Evolutionary conservation across 2,329 filamentous ascomycete genomes (phyloP).

Genomic region (Fusarium penzigii): DNA sequence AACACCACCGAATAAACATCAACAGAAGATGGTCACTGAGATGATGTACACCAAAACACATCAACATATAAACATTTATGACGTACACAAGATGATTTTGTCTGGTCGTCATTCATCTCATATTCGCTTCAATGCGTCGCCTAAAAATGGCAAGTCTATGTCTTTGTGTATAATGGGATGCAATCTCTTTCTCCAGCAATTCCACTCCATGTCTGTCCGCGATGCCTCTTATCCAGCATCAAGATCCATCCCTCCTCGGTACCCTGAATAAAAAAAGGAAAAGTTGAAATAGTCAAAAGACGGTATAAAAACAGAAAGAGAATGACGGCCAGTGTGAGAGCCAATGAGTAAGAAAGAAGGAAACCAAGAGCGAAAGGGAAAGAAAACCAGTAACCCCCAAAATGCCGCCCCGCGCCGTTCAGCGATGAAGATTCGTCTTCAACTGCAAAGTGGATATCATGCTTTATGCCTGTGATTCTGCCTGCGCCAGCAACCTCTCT

Average conservation of each 20-base stretch:
- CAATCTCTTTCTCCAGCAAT: neutral
- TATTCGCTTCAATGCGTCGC: neutral
- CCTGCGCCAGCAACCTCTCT: conserved; percentile 68
- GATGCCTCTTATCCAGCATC: neutral
- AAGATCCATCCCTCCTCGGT: neutral
- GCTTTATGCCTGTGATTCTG: conserved; percentile 47
- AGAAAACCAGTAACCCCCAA: neutral
- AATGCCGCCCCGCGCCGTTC: conserved; percentile 16
- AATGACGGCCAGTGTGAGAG: neutral
- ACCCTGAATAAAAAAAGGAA: neutral
- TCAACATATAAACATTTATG: neutral
- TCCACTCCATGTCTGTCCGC: neutral
- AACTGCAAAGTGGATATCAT: conserved; percentile 1
- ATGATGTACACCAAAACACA: neutral
- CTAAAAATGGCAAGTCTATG: neutral
- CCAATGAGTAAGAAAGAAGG: neutral
- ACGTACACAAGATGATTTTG: neutral
- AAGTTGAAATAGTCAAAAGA: neutral
- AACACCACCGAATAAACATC: too few relatives aligned
- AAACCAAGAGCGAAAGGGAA: neutral
- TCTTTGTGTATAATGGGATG: neutral
- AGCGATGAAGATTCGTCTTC: conserved; percentile 1
- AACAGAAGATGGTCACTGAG: too few relatives aligned
- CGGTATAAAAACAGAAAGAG: neutral
- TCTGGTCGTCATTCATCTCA: neutral